Base-by-base conservation (phyloP, 495 filamentous ascomycete genomes). In the Aspergillus ostianus region DNA sequence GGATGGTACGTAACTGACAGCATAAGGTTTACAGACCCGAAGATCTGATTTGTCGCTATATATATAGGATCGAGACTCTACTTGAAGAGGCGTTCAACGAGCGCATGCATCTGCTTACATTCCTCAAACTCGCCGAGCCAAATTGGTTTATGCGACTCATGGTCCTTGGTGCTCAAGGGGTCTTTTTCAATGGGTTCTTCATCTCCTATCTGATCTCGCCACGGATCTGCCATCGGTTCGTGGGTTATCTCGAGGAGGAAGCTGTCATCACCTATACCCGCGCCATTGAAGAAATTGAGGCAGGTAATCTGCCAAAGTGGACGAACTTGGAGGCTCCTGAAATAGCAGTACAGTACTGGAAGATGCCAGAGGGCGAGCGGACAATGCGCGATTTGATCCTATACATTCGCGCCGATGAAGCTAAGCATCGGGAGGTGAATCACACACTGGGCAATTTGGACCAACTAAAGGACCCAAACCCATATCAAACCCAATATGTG, bases 181-280 rank as follows among this genome's bases (percentile, higher is more conserved):
- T 98, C 62, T 97, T 94, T 79, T 97, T 95, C 83, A 98, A 98
- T 73, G 84, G 85, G 60, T 84, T 98, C 70, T 96, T 98, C 83
- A 26, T 96, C 47, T 82, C 87, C 50, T 98, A 98, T 75, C 84
- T 98, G 23, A 72, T 97, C 52, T 93, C 90, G 0, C 93, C 94
- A 3, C 85, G 88, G 47, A 95, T 90, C 62, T 92, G 88, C 67
- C 94, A 98, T 72, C 90, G 94, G 47, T 98, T 98, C 70, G 93
- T 98, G 50, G 94, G 94, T 1, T 97, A 97, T 63, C 83, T 98
- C 27, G 95, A 98, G 70, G 94, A 98, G 73, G 94, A 98, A 67
- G 95, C 95, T 1, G 93, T 97, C 4, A 83, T 96, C 64, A 98
- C 95, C 3, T 98, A 98, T 77, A 91, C 91, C 0, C 85, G 92